A percentile compares a stretch with the other conserved stretches of the same genome.
Evolutionary conservation across 2,329 filamentous ascomycete species (phyloP).

Genomic region (Aureobasidium sp.): DNA sequence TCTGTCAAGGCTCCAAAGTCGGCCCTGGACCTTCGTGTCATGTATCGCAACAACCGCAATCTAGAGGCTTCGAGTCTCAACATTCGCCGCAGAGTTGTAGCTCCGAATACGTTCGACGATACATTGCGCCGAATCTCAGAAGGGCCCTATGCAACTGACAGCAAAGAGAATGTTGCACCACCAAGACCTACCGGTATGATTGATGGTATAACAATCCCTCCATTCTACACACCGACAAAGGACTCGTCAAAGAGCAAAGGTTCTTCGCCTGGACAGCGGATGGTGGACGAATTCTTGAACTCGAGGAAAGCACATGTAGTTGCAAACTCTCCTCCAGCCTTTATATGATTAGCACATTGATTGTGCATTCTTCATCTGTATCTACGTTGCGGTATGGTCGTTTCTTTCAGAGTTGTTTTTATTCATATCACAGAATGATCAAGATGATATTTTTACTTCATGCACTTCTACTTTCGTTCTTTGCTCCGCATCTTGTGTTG

Average conservation of each 20-base stretch:
- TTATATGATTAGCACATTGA: slow-evolving; percentile 9
- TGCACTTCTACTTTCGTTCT: neutral
- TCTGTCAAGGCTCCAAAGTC: slow-evolving; percentile 18
- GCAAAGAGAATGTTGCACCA: slow-evolving; percentile 1
- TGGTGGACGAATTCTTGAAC: slow-evolving; percentile 14
- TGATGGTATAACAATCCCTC: slow-evolving; percentile 12
- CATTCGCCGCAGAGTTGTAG: slow-evolving; percentile 13
- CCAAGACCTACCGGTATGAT: slow-evolving; percentile 2
- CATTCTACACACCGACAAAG: slow-evolving; percentile 11
- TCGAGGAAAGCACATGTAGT: neutral
- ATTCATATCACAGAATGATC: neutral
- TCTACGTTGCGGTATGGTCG: neutral
- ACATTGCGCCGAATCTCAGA: slow-evolving; percentile 25
- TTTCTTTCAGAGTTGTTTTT: neutral
- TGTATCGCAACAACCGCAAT: slow-evolving; percentile 19
- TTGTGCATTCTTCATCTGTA: neutral
- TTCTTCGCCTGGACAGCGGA: slow-evolving; percentile 13
- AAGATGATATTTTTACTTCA: neutral
- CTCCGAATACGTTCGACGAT: slow-evolving; percentile 20
- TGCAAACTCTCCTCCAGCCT: neutral
- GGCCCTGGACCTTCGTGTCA: slow-evolving; percentile 25
- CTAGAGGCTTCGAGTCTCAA: slow-evolving; percentile 11
- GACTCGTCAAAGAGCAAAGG: slow-evolving; percentile 7
- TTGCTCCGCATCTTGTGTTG: neutral
- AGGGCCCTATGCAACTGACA: slow-evolving; percentile 23